These are phyloP conservation scores for Zygosaccharomyces pseudorouxii DNA, from an alignment of 805 yeast genomes.

Conservation along the genomic window DNA sequence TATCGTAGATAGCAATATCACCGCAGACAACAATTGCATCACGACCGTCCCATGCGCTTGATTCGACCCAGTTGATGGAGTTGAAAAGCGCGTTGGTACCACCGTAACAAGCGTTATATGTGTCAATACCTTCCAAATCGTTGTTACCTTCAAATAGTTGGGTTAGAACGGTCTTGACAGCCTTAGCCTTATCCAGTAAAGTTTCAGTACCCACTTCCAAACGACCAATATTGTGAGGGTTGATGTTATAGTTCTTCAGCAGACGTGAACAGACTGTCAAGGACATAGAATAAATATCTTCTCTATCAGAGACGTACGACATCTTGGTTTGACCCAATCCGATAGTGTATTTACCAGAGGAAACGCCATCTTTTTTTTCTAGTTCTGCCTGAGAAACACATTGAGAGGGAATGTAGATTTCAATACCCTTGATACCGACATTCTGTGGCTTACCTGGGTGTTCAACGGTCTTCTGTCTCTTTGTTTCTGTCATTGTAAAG, in stretches of 20 bases:
- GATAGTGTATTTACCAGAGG: conserved; percentile 95
- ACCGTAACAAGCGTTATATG: conserved; percentile 96
- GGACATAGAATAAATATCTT: conserved; percentile 92
- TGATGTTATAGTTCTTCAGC: conserved; percentile 76
- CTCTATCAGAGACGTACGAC: conserved; percentile 96
- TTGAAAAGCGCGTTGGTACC: conserved; percentile 95
- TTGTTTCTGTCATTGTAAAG: conserved; percentile 25
- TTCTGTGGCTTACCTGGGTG: conserved; percentile 55
- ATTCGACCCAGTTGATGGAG: conserved; percentile 93
- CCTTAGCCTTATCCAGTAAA: conserved; percentile 90
- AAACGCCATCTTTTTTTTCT: conserved; percentile 78
- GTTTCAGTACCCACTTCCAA: conserved; percentile 99
- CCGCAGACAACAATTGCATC: conserved; percentile 96
- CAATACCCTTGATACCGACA: conserved; percentile 96
- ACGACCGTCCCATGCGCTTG: conserved; percentile 96
- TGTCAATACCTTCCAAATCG: conserved; percentile 94
- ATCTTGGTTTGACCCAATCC: conserved; percentile 98
- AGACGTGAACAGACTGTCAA: conserved; percentile 80
- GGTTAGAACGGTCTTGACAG: conserved; percentile 92
- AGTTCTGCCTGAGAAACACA: conserved; percentile 84
- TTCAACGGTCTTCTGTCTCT: conserved; percentile 29
- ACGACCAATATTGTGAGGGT: conserved; percentile 79
- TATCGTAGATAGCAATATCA: conserved; percentile 94
- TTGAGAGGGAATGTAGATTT: conserved; percentile 81
- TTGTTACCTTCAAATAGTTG: conserved; percentile 84